Base-by-base conservation (phyloP, 192 early-diverging fungal species). In the Phycomyces blakesleeanus region DNA sequence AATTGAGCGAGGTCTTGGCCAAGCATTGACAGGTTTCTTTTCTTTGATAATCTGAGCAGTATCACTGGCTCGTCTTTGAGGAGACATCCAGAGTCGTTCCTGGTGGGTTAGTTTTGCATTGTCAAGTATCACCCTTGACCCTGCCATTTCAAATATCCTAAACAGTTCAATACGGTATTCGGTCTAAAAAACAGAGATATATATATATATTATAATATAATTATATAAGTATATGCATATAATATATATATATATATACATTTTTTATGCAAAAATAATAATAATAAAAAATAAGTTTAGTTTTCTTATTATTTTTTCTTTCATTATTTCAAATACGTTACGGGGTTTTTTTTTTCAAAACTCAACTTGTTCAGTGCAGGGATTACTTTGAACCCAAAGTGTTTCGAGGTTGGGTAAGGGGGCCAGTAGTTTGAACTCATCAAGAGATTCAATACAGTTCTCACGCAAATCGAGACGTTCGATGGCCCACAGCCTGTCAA, bases 381-480 rank as follows among this genome's bases (percentile, higher is more conserved):
- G 83, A 49, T 85, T 85, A n/a, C 66, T 75, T 15, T 78, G 73
- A 0, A 81, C 69, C 77, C 76, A 83, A 25, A 85, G 66, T 26
- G 79, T 77, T 29, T 75, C 68, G 26, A 85, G 74, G 25, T 67
- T 74, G n/a, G 78, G 79, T 2, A 85, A 52, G 5, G 72, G 69
- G 0, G 76, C 67, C 50, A 85, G 64, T 22, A 79, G 63, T 5
- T 73, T 72, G 39, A 85, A 59, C 53, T 83, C 83, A 8, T 63
- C 74, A n/a, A 73, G 69, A 41, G 83, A 81, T 8, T 68, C 67
- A 42, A 85, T 52, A 27, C 71, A 56, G 56, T 85, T 85, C 9
- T 83, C 77, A 16, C 83, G 59, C 16, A 85, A 57, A 59, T 85
- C 79, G 6, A 85, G 49, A 56, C 75, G 76, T 49, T 85, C 83